phyloP scores from a whole-genome alignment of 164 flowering plant species.

The Tetracentron sinense region DNA sequence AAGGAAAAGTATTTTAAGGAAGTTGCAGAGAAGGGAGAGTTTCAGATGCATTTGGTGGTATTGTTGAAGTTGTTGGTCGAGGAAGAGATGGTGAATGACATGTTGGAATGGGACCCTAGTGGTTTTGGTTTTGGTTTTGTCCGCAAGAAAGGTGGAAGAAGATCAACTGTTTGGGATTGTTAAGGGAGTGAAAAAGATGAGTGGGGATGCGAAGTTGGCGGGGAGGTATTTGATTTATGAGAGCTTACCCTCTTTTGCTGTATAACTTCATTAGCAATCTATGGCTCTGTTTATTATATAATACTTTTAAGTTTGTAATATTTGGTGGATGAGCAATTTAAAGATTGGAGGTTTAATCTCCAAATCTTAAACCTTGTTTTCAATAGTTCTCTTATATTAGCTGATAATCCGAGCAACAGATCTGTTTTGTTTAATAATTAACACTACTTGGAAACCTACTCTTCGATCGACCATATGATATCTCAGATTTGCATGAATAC shows the following conservation, averaged over 20 bases:
- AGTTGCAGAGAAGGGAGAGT: constrained; percentile 33
- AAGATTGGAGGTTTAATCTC: too few species aligned
- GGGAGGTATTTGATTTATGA: constrained; percentile 18
- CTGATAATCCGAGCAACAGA: too few species aligned
- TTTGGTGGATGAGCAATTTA: too few species aligned
- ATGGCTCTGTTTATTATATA: too few species aligned
- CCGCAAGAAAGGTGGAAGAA: constrained; percentile 32
- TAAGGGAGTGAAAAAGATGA: constrained; percentile 17
- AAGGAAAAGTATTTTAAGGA: constrained; percentile 40
- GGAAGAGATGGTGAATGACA: constrained; percentile 41
- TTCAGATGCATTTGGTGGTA: constrained; percentile 38
- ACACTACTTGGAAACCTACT: too few species aligned
- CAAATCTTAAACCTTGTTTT: too few species aligned
- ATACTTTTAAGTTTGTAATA: too few species aligned
- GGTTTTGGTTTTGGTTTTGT: constrained; percentile 35
- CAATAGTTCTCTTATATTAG: too few species aligned
- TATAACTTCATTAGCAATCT: background rate
- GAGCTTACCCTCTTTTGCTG: constrained; percentile 10
- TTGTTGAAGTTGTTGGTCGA: constrained; percentile 49
- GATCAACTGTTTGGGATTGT: constrained; percentile 37
- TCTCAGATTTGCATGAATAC: too few species aligned
- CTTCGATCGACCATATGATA: too few species aligned
- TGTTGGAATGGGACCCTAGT: constrained; percentile 39
- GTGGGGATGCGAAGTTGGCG: constrained; percentile 23
- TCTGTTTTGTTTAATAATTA: too few species aligned